phyloP scores from a whole-genome alignment of 495 filamentous ascomycete species.

The Neurospora tetraspora region DNA sequence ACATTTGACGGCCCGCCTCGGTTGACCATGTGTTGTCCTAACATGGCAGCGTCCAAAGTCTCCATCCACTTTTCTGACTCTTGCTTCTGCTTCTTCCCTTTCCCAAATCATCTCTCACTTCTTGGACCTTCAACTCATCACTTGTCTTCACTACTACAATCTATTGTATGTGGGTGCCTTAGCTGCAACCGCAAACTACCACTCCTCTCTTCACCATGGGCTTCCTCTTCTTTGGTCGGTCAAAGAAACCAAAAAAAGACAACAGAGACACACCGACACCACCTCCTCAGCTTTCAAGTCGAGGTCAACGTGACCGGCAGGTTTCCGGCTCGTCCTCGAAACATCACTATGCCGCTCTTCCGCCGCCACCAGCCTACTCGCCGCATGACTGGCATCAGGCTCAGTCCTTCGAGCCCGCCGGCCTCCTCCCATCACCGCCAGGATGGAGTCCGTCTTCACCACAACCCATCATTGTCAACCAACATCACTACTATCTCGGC shows the following conservation, averaged over 20 bases:
- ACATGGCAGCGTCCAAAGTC: no score
- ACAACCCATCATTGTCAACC: slow-evolving; percentile 36
- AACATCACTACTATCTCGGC: slow-evolving; percentile 37
- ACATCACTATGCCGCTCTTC: slow-evolving; percentile 4
- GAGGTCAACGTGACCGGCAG: not conserved
- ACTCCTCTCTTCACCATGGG: slow-evolving; percentile 27
- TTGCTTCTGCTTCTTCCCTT: not conserved
- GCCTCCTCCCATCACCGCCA: slow-evolving; percentile 25
- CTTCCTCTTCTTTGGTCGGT: slow-evolving; percentile 37
- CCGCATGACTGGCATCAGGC: slow-evolving; percentile 16
- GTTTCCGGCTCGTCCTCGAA: not conserved
- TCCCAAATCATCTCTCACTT: not conserved
- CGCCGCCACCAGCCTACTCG: slow-evolving; percentile 11
- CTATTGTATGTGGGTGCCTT: not conserved
- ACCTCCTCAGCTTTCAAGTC: not conserved
- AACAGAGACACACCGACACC: slow-evolving; percentile 5
- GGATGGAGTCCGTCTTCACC: slow-evolving; percentile 23
- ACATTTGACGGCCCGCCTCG: not conserved
- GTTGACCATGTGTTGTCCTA: not conserved
- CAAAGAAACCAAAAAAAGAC: slow-evolving; percentile 26
- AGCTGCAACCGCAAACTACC: not conserved
- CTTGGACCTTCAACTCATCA: not conserved
- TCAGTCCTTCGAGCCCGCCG: slow-evolving; percentile 20
- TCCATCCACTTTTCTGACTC: not conserved
- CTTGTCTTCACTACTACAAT: not conserved